Evolutionary conservation across 495 filamentous ascomycete species (phyloP).

Genomic region (Polyplosphaeria fusca): DNA sequence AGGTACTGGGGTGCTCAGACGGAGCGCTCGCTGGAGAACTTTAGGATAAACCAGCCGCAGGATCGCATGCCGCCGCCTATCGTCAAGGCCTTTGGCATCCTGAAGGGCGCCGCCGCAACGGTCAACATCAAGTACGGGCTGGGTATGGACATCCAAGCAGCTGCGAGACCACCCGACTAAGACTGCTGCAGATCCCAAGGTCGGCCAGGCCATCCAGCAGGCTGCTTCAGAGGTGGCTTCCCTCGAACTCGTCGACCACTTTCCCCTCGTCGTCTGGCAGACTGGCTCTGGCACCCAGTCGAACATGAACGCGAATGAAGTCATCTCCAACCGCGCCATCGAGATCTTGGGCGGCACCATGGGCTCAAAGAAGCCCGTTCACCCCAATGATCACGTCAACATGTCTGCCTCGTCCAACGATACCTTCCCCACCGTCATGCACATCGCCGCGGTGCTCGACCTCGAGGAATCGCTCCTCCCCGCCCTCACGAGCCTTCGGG

Average conservation of each 20-base stretch:
- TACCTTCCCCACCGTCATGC: conserved; percentile 99
- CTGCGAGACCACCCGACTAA: no score
- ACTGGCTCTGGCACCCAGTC: conserved; percentile 98
- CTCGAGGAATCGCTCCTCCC: conserved; percentile 83
- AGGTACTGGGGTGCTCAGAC: conserved; percentile 99
- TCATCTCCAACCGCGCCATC: conserved; percentile 98
- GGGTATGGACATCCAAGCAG: no score
- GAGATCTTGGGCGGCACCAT: conserved; percentile 93
- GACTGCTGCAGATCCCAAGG: conserved; percentile 68
- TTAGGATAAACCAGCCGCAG: conserved; percentile 97
- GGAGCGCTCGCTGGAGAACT: conserved; percentile 94
- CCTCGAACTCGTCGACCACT: conserved; percentile 94
- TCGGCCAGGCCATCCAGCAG: conserved; percentile 91
- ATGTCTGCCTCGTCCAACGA: conserved; percentile 98
- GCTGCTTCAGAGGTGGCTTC: conserved; percentile 90
- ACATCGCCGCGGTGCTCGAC: conserved; percentile 94
- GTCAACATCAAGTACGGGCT: conserved; percentile 96
- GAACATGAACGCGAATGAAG: conserved; percentile 99
- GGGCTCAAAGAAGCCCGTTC: conserved; percentile 96
- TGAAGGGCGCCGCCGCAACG: conserved; percentile 93
- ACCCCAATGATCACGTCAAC: conserved; percentile 99
- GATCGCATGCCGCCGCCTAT: conserved; percentile 96
- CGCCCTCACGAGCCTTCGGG: conserved; percentile 72
- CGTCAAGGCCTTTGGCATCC: conserved; percentile 88
- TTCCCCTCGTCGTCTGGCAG: conserved; percentile 98